A percentile compares a stretch with the other conserved stretches of the same genome.
These are phyloP conservation scores for Aspergillus cejpii DNA, from an alignment of 2,329 filamentous ascomycete genomes.

Conservation along the genomic window DNA sequence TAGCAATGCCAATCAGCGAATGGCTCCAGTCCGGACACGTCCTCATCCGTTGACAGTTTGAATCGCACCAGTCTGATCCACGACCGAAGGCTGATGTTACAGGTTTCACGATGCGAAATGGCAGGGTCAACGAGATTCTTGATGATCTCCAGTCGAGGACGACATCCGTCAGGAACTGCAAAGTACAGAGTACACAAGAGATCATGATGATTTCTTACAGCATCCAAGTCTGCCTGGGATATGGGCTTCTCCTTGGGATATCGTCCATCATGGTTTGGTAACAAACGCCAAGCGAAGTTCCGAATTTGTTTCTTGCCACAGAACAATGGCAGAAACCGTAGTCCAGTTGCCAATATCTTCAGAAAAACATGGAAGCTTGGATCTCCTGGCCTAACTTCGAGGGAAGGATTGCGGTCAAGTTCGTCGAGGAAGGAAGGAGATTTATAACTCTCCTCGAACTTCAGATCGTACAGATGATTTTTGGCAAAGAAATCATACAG, in stretches of 20 bases:
- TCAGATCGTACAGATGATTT: constrained; percentile 47
- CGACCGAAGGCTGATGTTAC: constrained; percentile 51
- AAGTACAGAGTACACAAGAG: constrained; percentile 55
- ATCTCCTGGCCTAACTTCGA: constrained; percentile 46
- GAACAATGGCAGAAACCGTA: constrained; percentile 42
- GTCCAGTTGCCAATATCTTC: constrained; percentile 49
- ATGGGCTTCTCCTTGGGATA: constrained; percentile 54
- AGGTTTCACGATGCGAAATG: constrained; percentile 54
- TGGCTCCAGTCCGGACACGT: constrained; percentile 39
- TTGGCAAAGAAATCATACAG: constrained; percentile 56
- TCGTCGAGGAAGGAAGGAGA: constrained; percentile 51
- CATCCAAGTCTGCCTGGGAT: constrained; percentile 49
- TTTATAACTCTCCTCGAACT: constrained; percentile 46
- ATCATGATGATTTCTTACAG: constrained; percentile 57
- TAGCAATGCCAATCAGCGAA: constrained; percentile 52
- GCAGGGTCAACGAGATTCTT: constrained; percentile 51
- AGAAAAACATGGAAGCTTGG: constrained; percentile 54
- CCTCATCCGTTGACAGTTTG: constrained; percentile 50
- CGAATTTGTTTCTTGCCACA: constrained; percentile 51
- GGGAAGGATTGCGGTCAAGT: constrained; percentile 39
- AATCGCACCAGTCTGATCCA: constrained; percentile 54
- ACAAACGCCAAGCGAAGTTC: constrained; percentile 51
- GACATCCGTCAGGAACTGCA: constrained; percentile 47
- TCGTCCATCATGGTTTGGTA: constrained; percentile 55
- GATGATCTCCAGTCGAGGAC: constrained; percentile 49